These are phyloP conservation scores for Puccinellia tenuiflora DNA, from an alignment of 176 grass and related monocot genomes.

Conservation along the genomic window DNA sequence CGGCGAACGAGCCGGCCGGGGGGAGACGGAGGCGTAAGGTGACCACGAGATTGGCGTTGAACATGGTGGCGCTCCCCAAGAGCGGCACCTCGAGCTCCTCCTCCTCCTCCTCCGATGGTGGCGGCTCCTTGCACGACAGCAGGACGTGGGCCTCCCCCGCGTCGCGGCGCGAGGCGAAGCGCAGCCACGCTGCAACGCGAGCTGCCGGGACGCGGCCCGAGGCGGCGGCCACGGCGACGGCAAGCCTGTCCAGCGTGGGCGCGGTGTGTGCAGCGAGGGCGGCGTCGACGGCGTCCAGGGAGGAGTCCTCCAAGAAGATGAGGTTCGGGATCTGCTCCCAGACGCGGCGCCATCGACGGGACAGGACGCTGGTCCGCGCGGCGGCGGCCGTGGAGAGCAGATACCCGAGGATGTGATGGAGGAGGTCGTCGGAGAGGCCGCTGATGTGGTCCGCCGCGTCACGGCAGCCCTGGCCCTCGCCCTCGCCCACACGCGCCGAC, in stretches of 20 bases:
- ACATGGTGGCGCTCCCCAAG: background rate
- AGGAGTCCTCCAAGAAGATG: background rate
- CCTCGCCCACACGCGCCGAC: background rate
- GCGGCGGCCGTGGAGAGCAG: background rate
- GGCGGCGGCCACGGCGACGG: background rate
- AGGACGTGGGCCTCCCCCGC: background rate
- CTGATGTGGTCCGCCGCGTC: background rate
- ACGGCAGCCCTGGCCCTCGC: background rate
- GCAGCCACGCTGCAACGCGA: background rate
- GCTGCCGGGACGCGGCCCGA: background rate
- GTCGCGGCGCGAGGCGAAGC: background rate
- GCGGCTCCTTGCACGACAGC: background rate
- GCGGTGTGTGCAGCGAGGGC: background rate
- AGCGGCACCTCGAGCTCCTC: background rate
- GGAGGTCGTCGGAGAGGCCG: background rate
- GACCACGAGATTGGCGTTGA: background rate
- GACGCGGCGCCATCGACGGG: background rate
- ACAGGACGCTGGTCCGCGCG: conserved; percentile 12
- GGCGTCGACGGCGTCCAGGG: conserved; percentile 6
- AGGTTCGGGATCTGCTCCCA: background rate
- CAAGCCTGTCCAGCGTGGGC: background rate
- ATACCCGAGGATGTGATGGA: background rate
- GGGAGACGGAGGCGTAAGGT: background rate
- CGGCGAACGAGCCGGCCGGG: background rate
- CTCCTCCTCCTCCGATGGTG: background rate